phyloP scores from a whole-genome alignment of 495 filamentous ascomycete species.

The Patellaria atrata region DNA sequence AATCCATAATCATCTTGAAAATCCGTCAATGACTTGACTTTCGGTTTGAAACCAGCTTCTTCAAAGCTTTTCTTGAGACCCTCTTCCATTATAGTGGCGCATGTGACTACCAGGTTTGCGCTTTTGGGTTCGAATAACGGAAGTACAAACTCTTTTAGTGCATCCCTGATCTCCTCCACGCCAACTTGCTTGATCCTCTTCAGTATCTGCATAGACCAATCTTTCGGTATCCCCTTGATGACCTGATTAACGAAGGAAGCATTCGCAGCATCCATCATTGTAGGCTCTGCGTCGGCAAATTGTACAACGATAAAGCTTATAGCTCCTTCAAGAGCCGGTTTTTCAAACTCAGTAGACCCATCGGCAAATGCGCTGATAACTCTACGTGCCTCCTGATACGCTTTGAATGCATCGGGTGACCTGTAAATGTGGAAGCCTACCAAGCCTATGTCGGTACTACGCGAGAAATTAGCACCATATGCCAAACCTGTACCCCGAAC shows the following conservation, averaged over 20 bases:
- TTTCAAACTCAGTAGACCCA: constrained; percentile 51
- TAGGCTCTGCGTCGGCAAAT: constrained; percentile 76
- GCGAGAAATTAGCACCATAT: constrained; percentile 66
- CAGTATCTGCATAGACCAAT: constrained; percentile 64
- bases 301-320: constrained; percentile 73
- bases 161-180: constrained; percentile 60
- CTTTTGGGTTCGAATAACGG: constrained; percentile 62
- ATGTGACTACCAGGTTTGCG: constrained; percentile 78
- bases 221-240: constrained; percentile 56
- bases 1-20: constrained; percentile 92
- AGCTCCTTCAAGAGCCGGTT: constrained; percentile 74
- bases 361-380: constrained; percentile 57
- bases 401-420: constrained; percentile 77
- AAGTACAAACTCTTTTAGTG: constrained; percentile 59
- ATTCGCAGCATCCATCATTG: constrained; percentile 62
- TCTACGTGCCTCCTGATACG: constrained; percentile 59
- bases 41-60: constrained; percentile 60
- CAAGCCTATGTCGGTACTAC: constrained; percentile 62
- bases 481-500: constrained; percentile 85
- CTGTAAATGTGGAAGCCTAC: constrained; percentile 73
- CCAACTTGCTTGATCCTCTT: constrained; percentile 59
- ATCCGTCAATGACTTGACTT: constrained; percentile 56
- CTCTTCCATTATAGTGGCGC: constrained; percentile 73
- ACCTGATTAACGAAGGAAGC: constrained; percentile 72
- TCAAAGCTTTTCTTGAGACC: constrained; percentile 56